A percentile compares a stretch with the other conserved stretches of the same genome.
Conservation (phyloP, 2,329 filamentous ascomycete species). For the Xylariaceae sp. region DNA sequence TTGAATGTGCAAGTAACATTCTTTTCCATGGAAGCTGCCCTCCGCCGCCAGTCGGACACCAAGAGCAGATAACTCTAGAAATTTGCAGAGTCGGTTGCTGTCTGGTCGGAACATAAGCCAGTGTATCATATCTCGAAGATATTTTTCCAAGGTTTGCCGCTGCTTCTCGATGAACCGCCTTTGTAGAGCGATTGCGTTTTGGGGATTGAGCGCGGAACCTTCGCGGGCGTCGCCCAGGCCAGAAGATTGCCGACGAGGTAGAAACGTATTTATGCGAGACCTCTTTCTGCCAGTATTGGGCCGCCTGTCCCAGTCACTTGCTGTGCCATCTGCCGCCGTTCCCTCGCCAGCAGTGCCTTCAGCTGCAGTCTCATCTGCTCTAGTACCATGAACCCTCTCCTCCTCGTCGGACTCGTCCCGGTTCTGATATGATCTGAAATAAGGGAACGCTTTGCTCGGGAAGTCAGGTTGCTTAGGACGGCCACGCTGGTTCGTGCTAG, state of each 20-base stretch:
- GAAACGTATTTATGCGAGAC: slow-evolving; percentile 61
- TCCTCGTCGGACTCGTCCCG: slow-evolving; percentile 83
- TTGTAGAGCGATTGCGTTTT: slow-evolving; percentile 61
- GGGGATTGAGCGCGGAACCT: slow-evolving; percentile 47
- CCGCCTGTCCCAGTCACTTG: slow-evolving; percentile 70
- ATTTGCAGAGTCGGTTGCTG: slow-evolving; percentile 94
- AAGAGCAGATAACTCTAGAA: slow-evolving; percentile 91
- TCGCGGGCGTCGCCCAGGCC: slow-evolving; percentile 55
- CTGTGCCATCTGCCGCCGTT: slow-evolving; percentile 67
- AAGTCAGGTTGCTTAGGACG: slow-evolving; percentile 87
- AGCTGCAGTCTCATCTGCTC: slow-evolving; percentile 46
- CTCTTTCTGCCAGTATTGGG: slow-evolving; percentile 51
- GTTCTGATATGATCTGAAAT: slow-evolving; percentile 80
- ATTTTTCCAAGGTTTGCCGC: slow-evolving; percentile 84
- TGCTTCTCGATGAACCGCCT: slow-evolving; percentile 80
- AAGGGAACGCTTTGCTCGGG: slow-evolving; percentile 87
- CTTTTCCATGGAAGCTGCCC: slow-evolving; percentile 96
- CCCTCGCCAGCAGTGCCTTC: slow-evolving; percentile 54
- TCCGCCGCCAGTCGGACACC: slow-evolving; percentile 94
- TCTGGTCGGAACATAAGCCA: slow-evolving; percentile 97
- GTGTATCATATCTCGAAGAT: slow-evolving; percentile 90
- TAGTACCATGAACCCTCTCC: slow-evolving; percentile 49
- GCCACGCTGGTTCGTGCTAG: slow-evolving; percentile 69
- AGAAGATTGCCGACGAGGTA: slow-evolving; percentile 61
- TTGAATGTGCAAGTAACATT: slow-evolving; percentile 91